phyloP scores from a whole-genome alignment of 2,329 filamentous ascomycete species.

The Raffaelea albimanens region DNA sequence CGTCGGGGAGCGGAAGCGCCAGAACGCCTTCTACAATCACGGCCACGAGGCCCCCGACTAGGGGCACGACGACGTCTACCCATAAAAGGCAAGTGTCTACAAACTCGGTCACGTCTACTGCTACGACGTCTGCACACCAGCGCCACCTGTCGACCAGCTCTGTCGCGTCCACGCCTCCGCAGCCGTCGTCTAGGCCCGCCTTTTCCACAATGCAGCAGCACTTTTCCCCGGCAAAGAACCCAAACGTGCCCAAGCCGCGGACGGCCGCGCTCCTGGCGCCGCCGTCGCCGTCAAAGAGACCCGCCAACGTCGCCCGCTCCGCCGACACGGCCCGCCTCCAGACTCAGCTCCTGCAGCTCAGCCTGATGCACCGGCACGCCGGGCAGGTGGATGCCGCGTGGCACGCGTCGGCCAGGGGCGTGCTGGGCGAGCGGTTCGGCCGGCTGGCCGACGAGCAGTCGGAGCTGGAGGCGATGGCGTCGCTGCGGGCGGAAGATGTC shows the following conservation, averaged over 20 bases:
- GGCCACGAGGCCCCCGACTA: background rate
- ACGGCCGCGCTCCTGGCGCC: slow-evolving; percentile 48
- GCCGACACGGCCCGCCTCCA: slow-evolving; percentile 51
- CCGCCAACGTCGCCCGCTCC: slow-evolving; percentile 48
- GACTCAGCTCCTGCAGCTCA: slow-evolving; percentile 55
- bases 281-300: slow-evolving; percentile 51
- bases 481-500: slow-evolving; percentile 38
- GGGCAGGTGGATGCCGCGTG: slow-evolving; percentile 32
- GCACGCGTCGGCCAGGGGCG: slow-evolving; percentile 43
- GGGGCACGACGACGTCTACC: slow-evolving; percentile 1
- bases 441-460: slow-evolving; percentile 24
- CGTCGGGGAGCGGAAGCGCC: slow-evolving; percentile 12
- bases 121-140: background rate
- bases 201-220: slow-evolving; percentile 59
- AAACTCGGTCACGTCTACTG: background rate
- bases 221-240: slow-evolving; percentile 53
- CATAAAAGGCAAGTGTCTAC: slow-evolving; percentile 11
- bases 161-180: slow-evolving; percentile 2
- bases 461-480: slow-evolving; percentile 25
- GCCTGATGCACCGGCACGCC: slow-evolving; percentile 51
- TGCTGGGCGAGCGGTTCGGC: slow-evolving; percentile 34
- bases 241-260: slow-evolving; percentile 47
- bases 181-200: slow-evolving; percentile 35
- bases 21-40: background rate
- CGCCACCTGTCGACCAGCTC: background rate